These are phyloP conservation scores for Ricinus communis DNA, from an alignment of 345 rosid genomes.

Conservation along the genomic window DNA sequence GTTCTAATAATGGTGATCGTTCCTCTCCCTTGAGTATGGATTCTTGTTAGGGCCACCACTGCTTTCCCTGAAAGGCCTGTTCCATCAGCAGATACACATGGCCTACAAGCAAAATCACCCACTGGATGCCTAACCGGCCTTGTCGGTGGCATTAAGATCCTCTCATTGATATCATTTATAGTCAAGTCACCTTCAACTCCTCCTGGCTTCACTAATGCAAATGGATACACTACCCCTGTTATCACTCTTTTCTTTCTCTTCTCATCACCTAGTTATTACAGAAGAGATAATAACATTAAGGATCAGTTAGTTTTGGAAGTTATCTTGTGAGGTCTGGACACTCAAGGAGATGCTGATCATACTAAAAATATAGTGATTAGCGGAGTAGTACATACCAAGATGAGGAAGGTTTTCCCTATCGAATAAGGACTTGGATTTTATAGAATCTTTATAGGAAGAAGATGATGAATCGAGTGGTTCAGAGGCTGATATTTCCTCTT, in stretches of 20 bases:
- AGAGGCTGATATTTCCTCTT: constrained; percentile 29
- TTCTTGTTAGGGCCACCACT: constrained; percentile 86
- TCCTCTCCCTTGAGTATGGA: constrained; percentile 93
- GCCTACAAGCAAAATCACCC: constrained; percentile 84
- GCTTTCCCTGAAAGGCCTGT: constrained; percentile 91
- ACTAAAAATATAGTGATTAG: too few species aligned
- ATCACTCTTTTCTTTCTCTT: constrained; percentile 44
- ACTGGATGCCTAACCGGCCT: constrained; percentile 92
- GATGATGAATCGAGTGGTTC: constrained; percentile 37
- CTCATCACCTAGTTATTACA: constrained; percentile 7
- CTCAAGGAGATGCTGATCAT: too few species aligned
- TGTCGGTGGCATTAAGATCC: constrained; percentile 77
- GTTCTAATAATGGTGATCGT: constrained; percentile 97
- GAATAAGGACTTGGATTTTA: constrained; percentile 24
- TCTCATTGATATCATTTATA: constrained; percentile 75
- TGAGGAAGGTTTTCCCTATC: constrained; percentile 15
- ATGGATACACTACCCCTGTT: constrained; percentile 76
- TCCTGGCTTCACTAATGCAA: constrained; percentile 95
- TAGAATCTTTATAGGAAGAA: constrained; percentile 40
- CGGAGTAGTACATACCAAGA: background rate
- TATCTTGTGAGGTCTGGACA: too few species aligned
- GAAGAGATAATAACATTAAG: too few species aligned
- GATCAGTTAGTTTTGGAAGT: too few species aligned
- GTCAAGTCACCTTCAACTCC: constrained; percentile 79
- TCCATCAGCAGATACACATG: constrained; percentile 59